A percentile compares a stretch with the other conserved stretches of the same genome.
Evolutionary conservation across 2,329 filamentous ascomycete species (phyloP).

Genomic region (Paecilomyces sp.): DNA sequence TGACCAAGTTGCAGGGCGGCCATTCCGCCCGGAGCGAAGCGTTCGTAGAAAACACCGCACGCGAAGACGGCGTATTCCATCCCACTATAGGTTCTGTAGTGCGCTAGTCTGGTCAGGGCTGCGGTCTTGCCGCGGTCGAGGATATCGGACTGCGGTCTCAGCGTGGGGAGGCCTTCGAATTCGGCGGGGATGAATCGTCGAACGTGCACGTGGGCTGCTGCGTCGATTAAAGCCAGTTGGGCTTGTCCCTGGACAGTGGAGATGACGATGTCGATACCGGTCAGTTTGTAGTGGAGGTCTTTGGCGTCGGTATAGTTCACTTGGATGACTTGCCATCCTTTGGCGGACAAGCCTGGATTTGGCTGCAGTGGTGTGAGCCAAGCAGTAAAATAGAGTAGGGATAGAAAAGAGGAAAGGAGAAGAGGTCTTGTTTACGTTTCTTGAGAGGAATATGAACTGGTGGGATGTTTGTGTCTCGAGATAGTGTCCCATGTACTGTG

Average conservation of each 20-base stretch:
- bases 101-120: constrained; percentile 51
- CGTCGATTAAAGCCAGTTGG: constrained; percentile 66
- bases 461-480: constrained; percentile 58
- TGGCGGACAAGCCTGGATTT: constrained; percentile 28
- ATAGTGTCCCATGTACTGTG: constrained; percentile 51
- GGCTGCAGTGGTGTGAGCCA: constrained; percentile 15
- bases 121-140: constrained; percentile 54
- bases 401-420: background rate
- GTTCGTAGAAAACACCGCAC: constrained; percentile 69
- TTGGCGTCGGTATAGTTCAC: constrained; percentile 59
- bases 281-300: constrained; percentile 58
- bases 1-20: constrained; percentile 52
- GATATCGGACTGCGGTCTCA: constrained; percentile 50
- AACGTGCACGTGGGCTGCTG: constrained; percentile 58
- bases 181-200: constrained; percentile 67
- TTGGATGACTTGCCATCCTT: constrained; percentile 56
- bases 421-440: constrained; percentile 43
- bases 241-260: constrained; percentile 62
- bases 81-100: constrained; percentile 42
- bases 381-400: background rate
- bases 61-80: constrained; percentile 66
- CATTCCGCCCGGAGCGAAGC: constrained; percentile 63
- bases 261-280: constrained; percentile 66
- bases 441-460: constrained; percentile 63
- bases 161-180: constrained; percentile 59